Evolutionary conservation across 768 basidiomycete genomes (phyloP), one percentile per base, ranked within the genome.

Genomic region (Auricularia auricula-judae): DNA sequence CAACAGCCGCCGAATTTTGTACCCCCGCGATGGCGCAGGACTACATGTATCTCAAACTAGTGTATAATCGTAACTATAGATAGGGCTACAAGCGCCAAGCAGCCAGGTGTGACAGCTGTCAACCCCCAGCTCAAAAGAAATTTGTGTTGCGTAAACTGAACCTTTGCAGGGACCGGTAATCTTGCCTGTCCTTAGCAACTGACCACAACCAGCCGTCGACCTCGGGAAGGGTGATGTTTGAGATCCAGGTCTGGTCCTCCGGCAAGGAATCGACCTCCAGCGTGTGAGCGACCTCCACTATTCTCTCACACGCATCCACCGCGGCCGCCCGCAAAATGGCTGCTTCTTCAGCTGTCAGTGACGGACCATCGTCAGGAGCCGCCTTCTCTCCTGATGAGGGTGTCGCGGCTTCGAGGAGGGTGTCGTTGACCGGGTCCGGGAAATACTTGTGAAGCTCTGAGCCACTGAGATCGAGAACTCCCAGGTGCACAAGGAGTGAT

Each of bases 131-230:
- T 80, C 73, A 93, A 73, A 90, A 94, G 72, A 85, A 91, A 47
- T 82, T 76, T 0, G 89, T 89, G 66, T 85, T 77, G 64, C 78
- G 76, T 71, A 83, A 74, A n/a, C 82, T 86, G 70, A 92, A 88
- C 67, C 91, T 77, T 68, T 79, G 79, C 47, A 93, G 76, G 61
- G 74, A 74, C 62, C 87, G 77, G 70, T 91, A 91, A 72, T 91
- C 90, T 36, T 75, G 68, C 67, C 89, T 78, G 68, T 91, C 89
- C 71, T 93, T 92, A 43, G 88, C 89, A 3, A 89, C 82, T 36
- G 84, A 79, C 88, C 91, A 90, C n/a, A 93, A 72, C 89, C 89
- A 93, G 70, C 81, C 82, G 70, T 92, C 87, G 65, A 92, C 66
- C 56, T 83, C 79, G 3, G 86, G 84, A 34, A 84, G 74, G 0